These are phyloP conservation scores for Leccinum proliferum DNA, from an alignment of 1,284 basidiomycete genomes.

Conservation along the genomic window DNA sequence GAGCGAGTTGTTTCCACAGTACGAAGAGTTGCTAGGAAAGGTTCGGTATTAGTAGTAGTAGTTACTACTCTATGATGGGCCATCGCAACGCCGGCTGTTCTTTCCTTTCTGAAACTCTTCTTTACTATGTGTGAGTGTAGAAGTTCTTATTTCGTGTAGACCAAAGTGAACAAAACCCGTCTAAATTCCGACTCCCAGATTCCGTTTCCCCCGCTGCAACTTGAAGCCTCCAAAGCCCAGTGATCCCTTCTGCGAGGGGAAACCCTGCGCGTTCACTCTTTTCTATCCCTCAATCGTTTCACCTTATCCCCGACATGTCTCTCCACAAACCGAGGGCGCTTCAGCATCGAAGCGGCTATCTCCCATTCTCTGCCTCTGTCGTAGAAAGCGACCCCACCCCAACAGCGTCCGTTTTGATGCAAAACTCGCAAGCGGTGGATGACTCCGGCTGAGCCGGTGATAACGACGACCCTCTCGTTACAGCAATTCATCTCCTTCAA, in stretches of 20 bases:
- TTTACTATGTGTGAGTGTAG: neutral
- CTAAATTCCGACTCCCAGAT: constrained; percentile 9
- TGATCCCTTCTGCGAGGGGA: constrained; percentile 24
- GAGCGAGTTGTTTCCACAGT: constrained; percentile 24
- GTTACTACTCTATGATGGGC: neutral
- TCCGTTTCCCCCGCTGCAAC: neutral
- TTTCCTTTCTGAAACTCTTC: neutral
- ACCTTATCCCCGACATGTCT: constrained; percentile 12
- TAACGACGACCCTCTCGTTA: constrained; percentile 14
- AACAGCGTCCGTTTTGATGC: constrained; percentile 20
- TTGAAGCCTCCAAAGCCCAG: neutral
- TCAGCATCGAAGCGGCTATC: constrained; percentile 14
- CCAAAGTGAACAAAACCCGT: constrained; percentile 4
- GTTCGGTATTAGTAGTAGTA: constrained; percentile 4
- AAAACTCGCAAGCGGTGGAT: constrained; percentile 13
- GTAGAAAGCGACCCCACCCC: constrained; percentile 20
- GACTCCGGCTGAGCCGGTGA: neutral
- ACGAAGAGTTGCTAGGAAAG: constrained; percentile 15
- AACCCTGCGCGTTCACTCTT: neutral
- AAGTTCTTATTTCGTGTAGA: constrained; percentile 7
- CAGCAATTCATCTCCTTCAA: neutral
- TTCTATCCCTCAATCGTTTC: neutral
- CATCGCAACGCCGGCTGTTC: constrained; percentile 14
- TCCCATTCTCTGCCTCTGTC: constrained; percentile 22
- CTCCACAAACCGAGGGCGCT: constrained; percentile 1